Evolutionary conservation across 768 basidiomycete species (phyloP).

Genomic region (Lentinula guzmanii): DNA sequence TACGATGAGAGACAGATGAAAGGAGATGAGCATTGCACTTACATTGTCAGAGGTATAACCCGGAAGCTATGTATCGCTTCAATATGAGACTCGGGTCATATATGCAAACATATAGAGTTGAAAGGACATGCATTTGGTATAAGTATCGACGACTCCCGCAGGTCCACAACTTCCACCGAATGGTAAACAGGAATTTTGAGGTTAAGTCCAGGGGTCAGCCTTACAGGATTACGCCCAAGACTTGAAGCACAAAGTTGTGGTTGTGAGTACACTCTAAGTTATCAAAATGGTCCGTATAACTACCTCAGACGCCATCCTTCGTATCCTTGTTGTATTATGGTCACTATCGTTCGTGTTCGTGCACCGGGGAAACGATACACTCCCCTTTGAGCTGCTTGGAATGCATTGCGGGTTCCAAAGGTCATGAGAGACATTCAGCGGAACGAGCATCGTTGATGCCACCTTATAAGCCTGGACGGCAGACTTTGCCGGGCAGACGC

Average conservation of each 20-base stretch:
- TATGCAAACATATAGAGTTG: not conserved
- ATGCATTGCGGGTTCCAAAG: not conserved
- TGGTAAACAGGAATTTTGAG: constrained; percentile 41
- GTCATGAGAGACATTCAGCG: not conserved
- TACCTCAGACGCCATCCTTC: constrained; percentile 48
- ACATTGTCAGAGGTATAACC: constrained; percentile 29
- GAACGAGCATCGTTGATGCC: not conserved
- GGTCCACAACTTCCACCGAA: constrained; percentile 36
- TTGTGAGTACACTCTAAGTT: not conserved
- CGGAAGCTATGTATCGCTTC: constrained; percentile 17
- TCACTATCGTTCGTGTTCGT: constrained; percentile 29
- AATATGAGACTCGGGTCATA: not conserved
- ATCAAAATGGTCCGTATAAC: not conserved
- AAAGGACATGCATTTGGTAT: constrained; percentile 32
- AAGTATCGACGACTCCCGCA: constrained; percentile 40
- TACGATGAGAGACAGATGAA: not conserved
- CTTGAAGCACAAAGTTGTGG: constrained; percentile 15
- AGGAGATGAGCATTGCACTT: not conserved
- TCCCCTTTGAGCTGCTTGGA: not conserved
- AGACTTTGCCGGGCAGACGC: not conserved
- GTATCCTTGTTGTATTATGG: constrained; percentile 45
- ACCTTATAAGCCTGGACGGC: not conserved
- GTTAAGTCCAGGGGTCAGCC: constrained; percentile 39
- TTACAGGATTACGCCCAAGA: constrained; percentile 38
- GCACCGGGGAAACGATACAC: not conserved